Conservation (phyloP, 169 alveolate species). For the Cryptosporidium xiaoi region DNA sequence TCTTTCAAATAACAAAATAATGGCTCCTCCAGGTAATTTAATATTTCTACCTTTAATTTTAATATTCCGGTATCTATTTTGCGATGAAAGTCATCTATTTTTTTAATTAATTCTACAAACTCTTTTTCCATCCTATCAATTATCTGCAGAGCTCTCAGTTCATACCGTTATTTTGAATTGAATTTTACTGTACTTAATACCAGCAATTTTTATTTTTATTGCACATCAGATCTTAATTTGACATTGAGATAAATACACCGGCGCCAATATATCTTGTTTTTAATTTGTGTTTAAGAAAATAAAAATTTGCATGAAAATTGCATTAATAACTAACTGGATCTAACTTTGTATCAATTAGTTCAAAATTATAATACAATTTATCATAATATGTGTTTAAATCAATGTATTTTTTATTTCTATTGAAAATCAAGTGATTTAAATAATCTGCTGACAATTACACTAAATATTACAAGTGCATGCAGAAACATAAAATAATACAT, state of each 20-base stretch:
- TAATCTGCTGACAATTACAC: no score
- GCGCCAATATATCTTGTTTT: no score
- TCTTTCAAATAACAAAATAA: conserved; percentile 25
- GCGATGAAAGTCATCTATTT: conserved; percentile 26
- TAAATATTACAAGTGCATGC: no score
- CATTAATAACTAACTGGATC: no score
- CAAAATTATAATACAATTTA: no score
- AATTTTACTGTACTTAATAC: neutral
- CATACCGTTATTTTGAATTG: neutral
- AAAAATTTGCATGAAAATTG: no score
- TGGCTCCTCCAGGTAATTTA: conserved; percentile 31
- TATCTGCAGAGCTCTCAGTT: neutral
- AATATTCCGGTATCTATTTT: conserved; percentile 64
- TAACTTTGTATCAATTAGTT: no score
- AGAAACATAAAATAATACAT: no score
- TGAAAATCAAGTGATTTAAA: no score
- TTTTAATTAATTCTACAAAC: conserved; percentile 12
- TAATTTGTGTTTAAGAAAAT: no score
- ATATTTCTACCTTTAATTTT: conserved; percentile 15
- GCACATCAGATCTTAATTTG: neutral
- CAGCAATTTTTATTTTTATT: neutral
- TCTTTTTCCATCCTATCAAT: neutral
- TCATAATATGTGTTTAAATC: no score
- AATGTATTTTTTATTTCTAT: no score
- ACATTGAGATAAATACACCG: neutral